phyloP scores from a whole-genome alignment of 257 asterid genomes.

The Plectranthus barbatus region DNA sequence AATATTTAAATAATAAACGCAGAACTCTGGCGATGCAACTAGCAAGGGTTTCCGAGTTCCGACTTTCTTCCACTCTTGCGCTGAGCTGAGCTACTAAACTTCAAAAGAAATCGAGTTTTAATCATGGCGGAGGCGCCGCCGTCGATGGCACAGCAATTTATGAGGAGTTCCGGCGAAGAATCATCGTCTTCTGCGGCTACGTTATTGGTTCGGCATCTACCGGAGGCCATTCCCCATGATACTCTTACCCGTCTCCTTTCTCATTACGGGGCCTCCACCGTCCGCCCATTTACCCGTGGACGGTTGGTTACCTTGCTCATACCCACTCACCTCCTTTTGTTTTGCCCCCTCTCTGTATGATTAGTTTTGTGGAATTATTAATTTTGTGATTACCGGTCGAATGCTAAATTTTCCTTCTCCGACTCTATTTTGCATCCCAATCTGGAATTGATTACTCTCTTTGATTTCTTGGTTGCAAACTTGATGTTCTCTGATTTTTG shows the following conservation, averaged over 20 bases:
- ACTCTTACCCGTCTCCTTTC: slow-evolving; percentile 66
- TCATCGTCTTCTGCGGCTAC: slow-evolving; percentile 17
- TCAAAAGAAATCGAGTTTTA: neutral
- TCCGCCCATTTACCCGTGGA: slow-evolving; percentile 57
- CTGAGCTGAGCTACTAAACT: no score
- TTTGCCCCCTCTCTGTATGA: neutral
- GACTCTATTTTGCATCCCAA: neutral
- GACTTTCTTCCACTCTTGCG: no score
- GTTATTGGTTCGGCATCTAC: slow-evolving; percentile 79
- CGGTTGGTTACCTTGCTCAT: slow-evolving; percentile 46
- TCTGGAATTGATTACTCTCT: neutral
- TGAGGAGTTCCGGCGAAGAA: slow-evolving; percentile 8
- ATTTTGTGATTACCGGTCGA: neutral
- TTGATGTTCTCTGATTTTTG: neutral
- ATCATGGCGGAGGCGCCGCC: slow-evolving; percentile 20
- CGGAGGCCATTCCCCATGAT: slow-evolving; percentile 70
- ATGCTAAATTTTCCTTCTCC: neutral
- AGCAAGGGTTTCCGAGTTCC: no score
- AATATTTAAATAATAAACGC: no score
- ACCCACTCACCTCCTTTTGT: neutral
- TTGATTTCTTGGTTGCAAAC: neutral
- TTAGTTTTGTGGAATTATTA: no score
- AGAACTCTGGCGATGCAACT: no score
- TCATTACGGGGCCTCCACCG: slow-evolving; percentile 74
- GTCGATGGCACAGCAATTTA: neutral